Conservation (phyloP, 2,329 filamentous ascomycete genomes). For the Xylariaceae sp. region DNA sequence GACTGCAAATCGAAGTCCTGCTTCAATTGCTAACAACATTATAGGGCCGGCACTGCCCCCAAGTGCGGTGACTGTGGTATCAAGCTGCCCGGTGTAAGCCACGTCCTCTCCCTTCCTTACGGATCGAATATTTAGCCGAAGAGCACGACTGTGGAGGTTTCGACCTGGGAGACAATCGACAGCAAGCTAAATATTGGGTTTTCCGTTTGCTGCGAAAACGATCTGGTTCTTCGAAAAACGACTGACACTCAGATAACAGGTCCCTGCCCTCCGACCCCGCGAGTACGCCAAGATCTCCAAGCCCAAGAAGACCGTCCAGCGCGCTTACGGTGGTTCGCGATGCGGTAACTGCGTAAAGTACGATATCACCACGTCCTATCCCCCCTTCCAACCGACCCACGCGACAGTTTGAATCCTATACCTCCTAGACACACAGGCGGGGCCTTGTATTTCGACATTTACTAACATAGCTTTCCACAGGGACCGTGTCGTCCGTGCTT, state of each 20-base stretch:
- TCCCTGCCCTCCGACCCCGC: constrained; percentile 94
- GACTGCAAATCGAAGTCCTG: not conserved
- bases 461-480: constrained; percentile 11
- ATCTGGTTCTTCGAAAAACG: not conserved
- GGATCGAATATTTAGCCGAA: not conserved
- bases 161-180: not conserved
- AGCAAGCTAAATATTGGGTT: not conserved
- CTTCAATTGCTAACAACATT: constrained; percentile 7
- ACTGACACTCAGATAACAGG: constrained; percentile 43
- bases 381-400: not conserved
- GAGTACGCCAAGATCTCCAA: constrained; percentile 96
- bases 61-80: constrained; percentile 99
- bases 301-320: constrained; percentile 99
- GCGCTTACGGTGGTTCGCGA: constrained; percentile 96
- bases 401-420: not conserved
- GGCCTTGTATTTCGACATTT: not conserved
- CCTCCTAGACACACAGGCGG: not conserved
- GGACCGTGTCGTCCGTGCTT: constrained; percentile 95
- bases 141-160: not conserved
- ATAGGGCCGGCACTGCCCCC: constrained; percentile 74
- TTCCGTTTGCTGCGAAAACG: not conserved
- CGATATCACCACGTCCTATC: not conserved
- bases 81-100: constrained; percentile 96
- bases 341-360: constrained; percentile 92
- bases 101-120: constrained; percentile 8